Conservation (phyloP, 306 rosid species). For the Mimosa bimucronata region DNA sequence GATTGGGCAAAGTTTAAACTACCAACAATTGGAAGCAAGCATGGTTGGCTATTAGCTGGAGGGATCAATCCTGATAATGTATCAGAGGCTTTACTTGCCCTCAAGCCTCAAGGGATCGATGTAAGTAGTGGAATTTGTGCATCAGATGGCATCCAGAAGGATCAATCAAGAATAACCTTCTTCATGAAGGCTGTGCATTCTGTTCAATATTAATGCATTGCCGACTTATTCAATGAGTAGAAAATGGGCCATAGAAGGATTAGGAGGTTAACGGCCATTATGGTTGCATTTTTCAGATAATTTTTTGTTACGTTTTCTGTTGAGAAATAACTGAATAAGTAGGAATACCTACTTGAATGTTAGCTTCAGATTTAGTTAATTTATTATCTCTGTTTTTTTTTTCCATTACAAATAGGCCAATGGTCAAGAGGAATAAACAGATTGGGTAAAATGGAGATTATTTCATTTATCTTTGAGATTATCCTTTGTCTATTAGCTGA, state of each 20-base stretch:
- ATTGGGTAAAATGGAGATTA: too few species aligned
- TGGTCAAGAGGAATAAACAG: too few species aligned
- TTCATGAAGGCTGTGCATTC: conserved; percentile 62
- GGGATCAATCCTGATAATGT: conserved; percentile 78
- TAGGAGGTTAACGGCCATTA: not conserved
- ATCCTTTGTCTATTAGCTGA: too few species aligned
- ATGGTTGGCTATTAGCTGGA: conserved; percentile 98
- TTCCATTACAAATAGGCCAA: not conserved
- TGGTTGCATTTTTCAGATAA: not conserved
- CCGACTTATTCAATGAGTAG: not conserved
- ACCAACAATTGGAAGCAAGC: conserved; percentile 71
- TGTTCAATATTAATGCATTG: conserved; percentile 43
- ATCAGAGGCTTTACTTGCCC: conserved; percentile 64
- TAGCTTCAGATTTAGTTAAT: too few species aligned
- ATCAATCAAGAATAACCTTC: conserved; percentile 57
- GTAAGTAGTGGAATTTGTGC: conserved; percentile 91
- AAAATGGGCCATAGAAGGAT: not conserved
- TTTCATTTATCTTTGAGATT: too few species aligned
- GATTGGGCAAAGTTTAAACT: conserved; percentile 73
- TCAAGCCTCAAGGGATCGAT: conserved; percentile 84
- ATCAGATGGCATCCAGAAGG: conserved; percentile 80
- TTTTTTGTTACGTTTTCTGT: not conserved
- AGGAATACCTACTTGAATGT: too few species aligned
- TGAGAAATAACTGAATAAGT: not conserved
- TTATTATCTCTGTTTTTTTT: not conserved